Percentiles rank a stretch among this genome's conserved stretches.
Evolutionary conservation across 768 basidiomycete species (phyloP).

Genomic region (Phanerochaete sordida): DNA sequence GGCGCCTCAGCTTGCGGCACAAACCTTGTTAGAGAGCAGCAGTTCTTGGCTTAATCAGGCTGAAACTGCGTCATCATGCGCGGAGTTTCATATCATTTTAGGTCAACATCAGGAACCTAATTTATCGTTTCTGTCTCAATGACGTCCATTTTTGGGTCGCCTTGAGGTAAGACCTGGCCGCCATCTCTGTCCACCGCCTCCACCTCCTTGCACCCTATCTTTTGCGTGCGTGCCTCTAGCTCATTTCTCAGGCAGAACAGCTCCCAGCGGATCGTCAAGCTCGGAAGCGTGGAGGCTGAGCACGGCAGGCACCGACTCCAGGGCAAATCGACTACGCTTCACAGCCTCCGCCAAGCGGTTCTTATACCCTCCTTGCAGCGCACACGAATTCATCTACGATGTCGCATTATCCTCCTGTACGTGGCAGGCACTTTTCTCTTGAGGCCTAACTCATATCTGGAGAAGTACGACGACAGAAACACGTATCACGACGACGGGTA

Average conservation of each 20-base stretch:
- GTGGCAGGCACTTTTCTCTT: constrained; percentile 10
- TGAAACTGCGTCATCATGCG: background rate
- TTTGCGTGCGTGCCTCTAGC: background rate
- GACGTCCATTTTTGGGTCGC: background rate
- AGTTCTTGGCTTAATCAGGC: no score
- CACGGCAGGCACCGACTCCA: background rate
- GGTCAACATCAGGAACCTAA: no score
- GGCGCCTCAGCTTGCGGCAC: no score
- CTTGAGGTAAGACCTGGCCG: background rate
- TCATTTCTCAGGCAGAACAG: background rate
- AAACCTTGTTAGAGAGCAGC: no score
- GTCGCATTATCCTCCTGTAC: constrained; percentile 41
- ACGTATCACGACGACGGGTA: constrained; percentile 71
- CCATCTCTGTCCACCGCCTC: background rate
- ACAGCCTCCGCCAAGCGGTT: background rate
- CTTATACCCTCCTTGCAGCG: background rate
- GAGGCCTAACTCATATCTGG: background rate
- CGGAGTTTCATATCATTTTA: background rate
- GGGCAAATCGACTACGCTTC: background rate
- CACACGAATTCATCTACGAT: constrained; percentile 19
- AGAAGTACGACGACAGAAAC: constrained; percentile 59
- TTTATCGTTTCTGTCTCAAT: no score
- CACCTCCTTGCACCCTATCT: background rate
- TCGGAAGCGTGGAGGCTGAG: background rate
- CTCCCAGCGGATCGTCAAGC: background rate